These are phyloP conservation scores for Tolypocladium capitatum DNA, from an alignment of 2,329 filamentous ascomycete genomes.

Conservation along the genomic window DNA sequence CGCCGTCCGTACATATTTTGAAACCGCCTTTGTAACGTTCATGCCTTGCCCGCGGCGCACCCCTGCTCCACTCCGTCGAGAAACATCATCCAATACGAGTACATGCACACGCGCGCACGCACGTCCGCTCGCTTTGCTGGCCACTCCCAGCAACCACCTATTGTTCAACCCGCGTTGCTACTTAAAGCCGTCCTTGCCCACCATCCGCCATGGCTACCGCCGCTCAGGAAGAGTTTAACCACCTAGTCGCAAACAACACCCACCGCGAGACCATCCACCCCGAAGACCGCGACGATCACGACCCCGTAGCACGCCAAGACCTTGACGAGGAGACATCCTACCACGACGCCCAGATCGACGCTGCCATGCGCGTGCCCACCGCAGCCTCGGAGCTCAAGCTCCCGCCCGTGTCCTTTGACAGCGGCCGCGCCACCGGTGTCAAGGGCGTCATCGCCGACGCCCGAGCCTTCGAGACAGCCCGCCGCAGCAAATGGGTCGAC, in stretches of 20 bases:
- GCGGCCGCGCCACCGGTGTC: constrained; percentile 61
- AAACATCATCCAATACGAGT: constrained; percentile 1
- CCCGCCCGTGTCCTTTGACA: constrained; percentile 49
- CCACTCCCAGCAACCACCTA: not conserved
- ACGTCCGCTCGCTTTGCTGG: too few species aligned
- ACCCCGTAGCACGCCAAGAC: constrained; percentile 37
- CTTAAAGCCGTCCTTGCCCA: not conserved
- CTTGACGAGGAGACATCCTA: constrained; percentile 42
- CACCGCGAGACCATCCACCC: constrained; percentile 34
- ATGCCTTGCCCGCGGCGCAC: not conserved
- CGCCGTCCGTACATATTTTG: not conserved
- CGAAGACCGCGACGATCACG: constrained; percentile 42
- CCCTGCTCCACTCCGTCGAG: constrained; percentile 8
- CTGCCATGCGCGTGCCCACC: constrained; percentile 51
- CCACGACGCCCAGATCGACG: constrained; percentile 43
- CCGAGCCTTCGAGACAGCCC: constrained; percentile 58
- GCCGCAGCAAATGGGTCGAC: constrained; percentile 40
- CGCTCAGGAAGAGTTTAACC: constrained; percentile 55
- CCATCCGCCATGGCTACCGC: constrained; percentile 41
- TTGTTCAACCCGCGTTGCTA: not conserved
- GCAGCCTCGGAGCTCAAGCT: constrained; percentile 41
- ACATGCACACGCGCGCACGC: not conserved
- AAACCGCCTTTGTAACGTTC: constrained; percentile 1
- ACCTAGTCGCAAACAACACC: constrained; percentile 44
- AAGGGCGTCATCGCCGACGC: constrained; percentile 83